Base-by-base conservation (phyloP, 495 filamentous ascomycete genomes). In the Haplographium delicatum region DNA sequence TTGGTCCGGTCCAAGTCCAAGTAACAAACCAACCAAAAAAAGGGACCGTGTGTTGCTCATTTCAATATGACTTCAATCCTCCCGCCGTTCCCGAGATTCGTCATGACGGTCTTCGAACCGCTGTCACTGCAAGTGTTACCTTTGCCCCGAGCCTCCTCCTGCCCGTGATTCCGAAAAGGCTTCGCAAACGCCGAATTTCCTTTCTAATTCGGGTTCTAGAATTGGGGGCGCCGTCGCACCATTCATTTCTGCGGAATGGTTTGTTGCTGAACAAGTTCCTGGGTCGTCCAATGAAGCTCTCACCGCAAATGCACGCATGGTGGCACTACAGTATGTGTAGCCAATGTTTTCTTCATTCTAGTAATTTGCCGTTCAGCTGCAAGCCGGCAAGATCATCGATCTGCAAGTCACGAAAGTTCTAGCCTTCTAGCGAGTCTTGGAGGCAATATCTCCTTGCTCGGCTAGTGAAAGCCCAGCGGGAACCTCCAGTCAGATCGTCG, bases 31-130 rank as follows among this genome's bases (percentile, higher is more conserved):
- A n/a, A n/a, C n/a, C n/a, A n/a, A n/a, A n/a, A n/a, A n/a, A n/a
- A n/a, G n/a, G n/a, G n/a, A n/a, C n/a, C n/a, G n/a, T n/a, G n/a
- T n/a, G n/a, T n/a, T n/a, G n/a, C n/a, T n/a, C n/a, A n/a, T n/a
- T n/a, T n/a, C 26, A 38, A 61, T 20, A 81, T 81, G 78, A 64
- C 77, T 0, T 70, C 74, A 5, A 66, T 67, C 31, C 65, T 81
- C 2, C 74, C 78, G 3, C 46, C 70, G 0, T 62, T 80, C 42
- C 78, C 78, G 6, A 70, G 71, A 16, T 58, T 76, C 35, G 63
- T 80, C 42, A 79, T 83, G 55, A 80, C 77, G 0, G 60, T 88
- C 49, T 53, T 87, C 30, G 85, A 89, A 64, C 85, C 85, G 4
- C 62, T 88, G 37, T 80, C 81, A 15, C 70, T 85, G 81, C 85